Evolutionary conservation across 441 rosid species (phyloP).

Genomic region (Syzygium malaccense): DNA sequence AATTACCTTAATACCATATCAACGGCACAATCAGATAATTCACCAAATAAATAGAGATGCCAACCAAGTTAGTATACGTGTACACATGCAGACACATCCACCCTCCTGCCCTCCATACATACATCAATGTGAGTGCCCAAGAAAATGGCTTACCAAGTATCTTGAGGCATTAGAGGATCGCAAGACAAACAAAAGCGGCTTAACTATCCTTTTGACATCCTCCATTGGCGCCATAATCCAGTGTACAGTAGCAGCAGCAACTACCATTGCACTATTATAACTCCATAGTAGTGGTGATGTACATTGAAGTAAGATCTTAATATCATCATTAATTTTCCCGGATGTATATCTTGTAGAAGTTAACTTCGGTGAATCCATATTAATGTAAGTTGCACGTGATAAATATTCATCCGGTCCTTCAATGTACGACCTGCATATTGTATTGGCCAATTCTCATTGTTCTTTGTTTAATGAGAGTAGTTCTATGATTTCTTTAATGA

Average conservation of each 20-base stretch:
- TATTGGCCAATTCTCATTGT: slow-evolving; percentile 23
- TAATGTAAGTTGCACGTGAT: slow-evolving; percentile 43
- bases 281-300: slow-evolving; percentile 93
- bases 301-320: slow-evolving; percentile 77
- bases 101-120: not conserved
- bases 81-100: not conserved
- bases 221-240: slow-evolving; percentile 91
- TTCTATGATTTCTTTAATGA: not conserved
- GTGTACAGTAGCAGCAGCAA: slow-evolving; percentile 91
- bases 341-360: slow-evolving; percentile 48
- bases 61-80: not conserved
- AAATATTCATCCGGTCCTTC: slow-evolving; percentile 93
- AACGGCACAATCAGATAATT: not conserved
- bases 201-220: slow-evolving; percentile 69
- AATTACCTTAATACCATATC: not conserved
- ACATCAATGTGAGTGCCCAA: not conserved
- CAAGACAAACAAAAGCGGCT: slow-evolving; percentile 81
- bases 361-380: slow-evolving; percentile 28
- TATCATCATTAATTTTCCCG: slow-evolving; percentile 55
- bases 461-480: not conserved
- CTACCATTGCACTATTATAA: slow-evolving; percentile 89
- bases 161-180: slow-evolving; percentile 83
- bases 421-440: slow-evolving; percentile 66
- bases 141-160: slow-evolving; percentile 64
- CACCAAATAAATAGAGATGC: not conserved